These are phyloP conservation scores for Fusarium dlaminii DNA, from an alignment of 2,329 filamentous ascomycete species.

Conservation along the genomic window DNA sequence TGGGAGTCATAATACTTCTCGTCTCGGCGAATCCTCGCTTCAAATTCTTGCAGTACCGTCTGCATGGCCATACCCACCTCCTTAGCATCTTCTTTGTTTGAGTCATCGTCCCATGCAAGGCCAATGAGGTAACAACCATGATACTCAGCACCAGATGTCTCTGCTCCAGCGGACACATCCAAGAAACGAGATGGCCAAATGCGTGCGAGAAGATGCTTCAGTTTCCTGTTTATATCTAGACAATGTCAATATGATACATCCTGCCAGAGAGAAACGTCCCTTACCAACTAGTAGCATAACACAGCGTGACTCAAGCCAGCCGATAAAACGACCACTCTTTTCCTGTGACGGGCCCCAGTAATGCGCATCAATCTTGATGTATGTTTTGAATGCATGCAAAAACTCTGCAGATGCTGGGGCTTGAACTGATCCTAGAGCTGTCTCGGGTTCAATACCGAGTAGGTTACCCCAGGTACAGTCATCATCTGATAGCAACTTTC, in stretches of 20 bases:
- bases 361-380: slow-evolving; percentile 68
- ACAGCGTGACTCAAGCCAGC: slow-evolving; percentile 72
- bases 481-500: slow-evolving; percentile 49
- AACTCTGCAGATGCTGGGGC: slow-evolving; percentile 56
- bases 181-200: slow-evolving; percentile 73
- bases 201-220: slow-evolving; percentile 61
- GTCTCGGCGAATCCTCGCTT: slow-evolving; percentile 56
- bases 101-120: slow-evolving; percentile 52
- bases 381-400: slow-evolving; percentile 60
- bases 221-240: slow-evolving; percentile 64
- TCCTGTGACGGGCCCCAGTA: slow-evolving; percentile 70
- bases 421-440: not conserved
- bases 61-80: slow-evolving; percentile 55
- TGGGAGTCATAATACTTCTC: slow-evolving; percentile 59
- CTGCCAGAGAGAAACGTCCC: not conserved
- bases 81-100: slow-evolving; percentile 54
- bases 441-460: slow-evolving; percentile 37
- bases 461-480: slow-evolving; percentile 56
- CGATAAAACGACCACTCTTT: slow-evolving; percentile 65
- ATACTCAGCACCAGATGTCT: slow-evolving; percentile 56
- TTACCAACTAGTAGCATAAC: slow-evolving; percentile 66
- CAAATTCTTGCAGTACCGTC: slow-evolving; percentile 57
- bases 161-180: slow-evolving; percentile 38
- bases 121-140: slow-evolving; percentile 71
- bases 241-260: not conserved